phyloP scores from a whole-genome alignment of 768 basidiomycete genomes.

The Hortiboletus campestris region DNA sequence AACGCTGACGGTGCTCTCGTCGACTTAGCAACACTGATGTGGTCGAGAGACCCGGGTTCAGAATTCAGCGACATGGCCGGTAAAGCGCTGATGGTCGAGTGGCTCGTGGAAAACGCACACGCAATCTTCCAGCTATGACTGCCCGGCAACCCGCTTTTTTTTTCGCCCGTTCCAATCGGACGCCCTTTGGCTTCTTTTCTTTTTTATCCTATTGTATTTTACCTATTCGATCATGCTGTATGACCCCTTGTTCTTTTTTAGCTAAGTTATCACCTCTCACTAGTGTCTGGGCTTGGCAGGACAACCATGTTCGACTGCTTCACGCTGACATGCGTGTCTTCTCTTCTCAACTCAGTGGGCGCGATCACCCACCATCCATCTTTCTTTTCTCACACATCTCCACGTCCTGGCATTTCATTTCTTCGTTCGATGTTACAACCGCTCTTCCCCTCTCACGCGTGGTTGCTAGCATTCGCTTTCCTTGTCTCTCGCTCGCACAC shows the following conservation, averaged over 20 bases:
- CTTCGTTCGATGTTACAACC: background rate
- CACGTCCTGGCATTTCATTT: background rate
- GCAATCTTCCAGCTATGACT: conserved; percentile 39
- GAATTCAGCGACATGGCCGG: conserved; percentile 99
- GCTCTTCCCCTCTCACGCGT: background rate
- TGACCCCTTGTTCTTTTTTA: background rate
- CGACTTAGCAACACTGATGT: conserved; percentile 83
- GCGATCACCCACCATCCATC: background rate
- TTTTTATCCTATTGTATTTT: conserved; percentile 30
- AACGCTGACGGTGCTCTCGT: background rate
- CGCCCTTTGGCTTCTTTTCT: background rate
- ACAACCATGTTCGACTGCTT: background rate
- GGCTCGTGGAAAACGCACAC: conserved; percentile 88
- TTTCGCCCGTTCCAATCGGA: background rate
- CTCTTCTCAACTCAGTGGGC: background rate
- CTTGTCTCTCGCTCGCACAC: background rate
- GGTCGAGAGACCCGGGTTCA: conserved; percentile 77
- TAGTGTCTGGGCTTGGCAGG: conserved; percentile 10
- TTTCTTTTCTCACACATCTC: background rate
- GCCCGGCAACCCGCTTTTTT: background rate
- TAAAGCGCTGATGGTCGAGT: conserved; percentile 90
- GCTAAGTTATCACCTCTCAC: conserved; percentile 22
- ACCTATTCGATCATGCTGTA: conserved; percentile 16
- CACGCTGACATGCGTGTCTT: background rate
- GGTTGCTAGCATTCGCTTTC: conserved; percentile 10